These are phyloP conservation scores for Suhomyces pyralidae DNA, from an alignment of 805 yeast genomes.

Conservation along the genomic window DNA sequence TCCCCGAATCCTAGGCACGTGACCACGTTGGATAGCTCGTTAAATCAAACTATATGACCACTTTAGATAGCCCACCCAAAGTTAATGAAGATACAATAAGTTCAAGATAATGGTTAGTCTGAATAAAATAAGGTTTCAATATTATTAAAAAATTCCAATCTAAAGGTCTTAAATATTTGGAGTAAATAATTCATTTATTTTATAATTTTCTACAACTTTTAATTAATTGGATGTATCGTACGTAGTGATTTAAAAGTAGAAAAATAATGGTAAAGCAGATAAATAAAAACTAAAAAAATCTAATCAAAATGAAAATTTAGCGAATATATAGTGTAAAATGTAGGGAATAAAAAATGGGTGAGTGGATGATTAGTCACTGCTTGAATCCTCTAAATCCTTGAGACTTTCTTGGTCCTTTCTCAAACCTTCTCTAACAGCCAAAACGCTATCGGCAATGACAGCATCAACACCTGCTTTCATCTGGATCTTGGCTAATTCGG, in stretches of 20 bases:
- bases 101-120: too few species aligned
- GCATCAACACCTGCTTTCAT: slow-evolving; percentile 97
- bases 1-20: neutral
- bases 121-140: too few species aligned
- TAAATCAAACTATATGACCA: too few species aligned
- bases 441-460: slow-evolving; percentile 92
- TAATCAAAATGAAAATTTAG: neutral
- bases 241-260: neutral
- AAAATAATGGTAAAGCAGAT: neutral
- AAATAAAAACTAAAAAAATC: neutral
- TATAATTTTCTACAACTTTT: too few species aligned
- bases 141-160: too few species aligned
- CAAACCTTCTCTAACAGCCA: slow-evolving; percentile 86
- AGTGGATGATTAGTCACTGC: slow-evolving; percentile 6
- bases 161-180: too few species aligned
- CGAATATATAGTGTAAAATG: neutral
- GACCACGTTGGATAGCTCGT: neutral
- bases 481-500: slow-evolving; percentile 78
- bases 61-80: too few species aligned
- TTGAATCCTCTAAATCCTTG: slow-evolving; percentile 16
- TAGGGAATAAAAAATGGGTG: too few species aligned
- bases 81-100: too few species aligned
- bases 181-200: too few species aligned
- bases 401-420: slow-evolving; percentile 31
- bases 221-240: neutral